Conservation (phyloP, 192 early-diverging fungal genomes). For the Backusella morwellensis region DNA sequence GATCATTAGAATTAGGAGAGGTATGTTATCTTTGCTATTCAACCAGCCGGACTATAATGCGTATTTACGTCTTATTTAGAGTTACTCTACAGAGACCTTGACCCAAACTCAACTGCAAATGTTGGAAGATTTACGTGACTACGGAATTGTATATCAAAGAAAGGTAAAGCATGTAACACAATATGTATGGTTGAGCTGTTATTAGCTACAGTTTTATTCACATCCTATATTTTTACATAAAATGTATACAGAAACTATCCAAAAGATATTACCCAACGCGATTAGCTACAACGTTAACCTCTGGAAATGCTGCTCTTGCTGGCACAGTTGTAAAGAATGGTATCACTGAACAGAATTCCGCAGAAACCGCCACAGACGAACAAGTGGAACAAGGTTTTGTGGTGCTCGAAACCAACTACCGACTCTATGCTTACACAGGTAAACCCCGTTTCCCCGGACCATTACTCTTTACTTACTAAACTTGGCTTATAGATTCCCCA, state of each 20-base stretch:
- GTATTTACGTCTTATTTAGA: conserved; percentile 34
- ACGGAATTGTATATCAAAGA: conserved; percentile 88
- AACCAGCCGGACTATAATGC: neutral
- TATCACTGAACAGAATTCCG: conserved; percentile 18
- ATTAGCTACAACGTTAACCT: conserved; percentile 89
- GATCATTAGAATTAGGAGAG: conserved; percentile 85
- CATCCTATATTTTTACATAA: no score
- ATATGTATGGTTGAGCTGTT: neutral
- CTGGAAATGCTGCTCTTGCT: conserved; percentile 57
- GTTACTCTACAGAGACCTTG: conserved; percentile 84
- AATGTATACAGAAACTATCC: neutral
- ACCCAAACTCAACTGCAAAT: conserved; percentile 82
- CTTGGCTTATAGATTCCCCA: conserved; percentile 59
- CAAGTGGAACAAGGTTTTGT: conserved; percentile 73
- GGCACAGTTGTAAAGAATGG: conserved; percentile 35
- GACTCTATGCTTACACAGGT: conserved; percentile 93
- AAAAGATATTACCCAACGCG: conserved; percentile 87
- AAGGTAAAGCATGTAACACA: conserved; percentile 43
- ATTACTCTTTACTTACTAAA: neutral
- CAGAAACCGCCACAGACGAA: conserved; percentile 31
- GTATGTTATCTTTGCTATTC: conserved; percentile 24
- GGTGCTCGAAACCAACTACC: conserved; percentile 94
- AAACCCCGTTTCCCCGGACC: neutral
- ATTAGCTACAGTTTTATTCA: neutral
- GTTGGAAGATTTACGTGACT: conserved; percentile 84